Percentiles rank a stretch among this genome's conserved stretches.
phyloP scores from a whole-genome alignment of 2,329 filamentous ascomycete species.

The Fusarium luffae region DNA sequence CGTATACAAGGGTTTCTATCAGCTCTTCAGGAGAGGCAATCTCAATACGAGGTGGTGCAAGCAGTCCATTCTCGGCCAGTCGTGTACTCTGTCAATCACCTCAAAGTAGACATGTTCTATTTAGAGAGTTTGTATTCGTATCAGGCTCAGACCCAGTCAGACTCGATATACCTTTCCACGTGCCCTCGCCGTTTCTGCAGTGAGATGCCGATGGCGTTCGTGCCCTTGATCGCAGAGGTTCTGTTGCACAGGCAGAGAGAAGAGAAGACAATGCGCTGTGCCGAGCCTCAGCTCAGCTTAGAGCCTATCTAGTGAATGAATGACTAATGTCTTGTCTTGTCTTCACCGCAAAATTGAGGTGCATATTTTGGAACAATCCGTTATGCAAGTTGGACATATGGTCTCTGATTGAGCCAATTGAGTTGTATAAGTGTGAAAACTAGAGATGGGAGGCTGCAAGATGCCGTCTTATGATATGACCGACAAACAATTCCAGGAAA shows the following conservation, averaged over 20 bases:
- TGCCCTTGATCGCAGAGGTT: constrained; percentile 26
- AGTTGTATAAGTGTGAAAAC: neutral
- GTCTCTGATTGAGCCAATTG: constrained; percentile 28
- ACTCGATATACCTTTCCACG: constrained; percentile 33
- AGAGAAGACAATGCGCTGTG: constrained; percentile 2
- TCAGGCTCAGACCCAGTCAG: neutral
- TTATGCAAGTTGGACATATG: constrained; percentile 21
- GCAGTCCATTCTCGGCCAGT: constrained; percentile 26
- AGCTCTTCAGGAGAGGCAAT: constrained; percentile 10
- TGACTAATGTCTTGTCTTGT: constrained; percentile 26
- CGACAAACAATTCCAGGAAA: neutral
- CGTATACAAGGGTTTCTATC: constrained; percentile 1
- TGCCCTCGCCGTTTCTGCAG: constrained; percentile 29
- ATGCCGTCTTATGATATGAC: constrained; percentile 21
- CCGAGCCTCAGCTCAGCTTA: constrained; percentile 19
- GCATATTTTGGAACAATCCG: constrained; percentile 20
- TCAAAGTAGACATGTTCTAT: constrained; percentile 30
- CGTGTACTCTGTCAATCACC: constrained; percentile 1
- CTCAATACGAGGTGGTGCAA: constrained; percentile 35
- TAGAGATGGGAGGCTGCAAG: constrained; percentile 23
- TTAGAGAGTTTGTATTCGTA: neutral
- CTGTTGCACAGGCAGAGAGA: constrained; percentile 16
- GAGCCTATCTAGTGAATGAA: neutral
- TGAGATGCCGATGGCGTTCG: constrained; percentile 42
- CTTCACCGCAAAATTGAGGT: constrained; percentile 34